These are phyloP conservation scores for Citrullus amarus DNA, from an alignment of 306 rosid genomes.

Conservation along the genomic window DNA sequence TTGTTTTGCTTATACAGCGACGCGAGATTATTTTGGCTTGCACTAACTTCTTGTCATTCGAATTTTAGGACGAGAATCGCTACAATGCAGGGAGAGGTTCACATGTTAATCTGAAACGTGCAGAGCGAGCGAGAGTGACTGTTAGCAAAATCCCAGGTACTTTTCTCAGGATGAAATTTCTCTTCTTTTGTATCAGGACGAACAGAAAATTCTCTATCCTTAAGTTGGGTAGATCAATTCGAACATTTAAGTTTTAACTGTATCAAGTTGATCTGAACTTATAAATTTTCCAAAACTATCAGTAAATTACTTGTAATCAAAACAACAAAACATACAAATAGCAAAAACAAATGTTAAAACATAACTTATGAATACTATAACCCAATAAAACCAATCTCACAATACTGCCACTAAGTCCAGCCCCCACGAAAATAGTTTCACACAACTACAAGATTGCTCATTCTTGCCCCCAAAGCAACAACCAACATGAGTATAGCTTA, in stretches of 20 bases:
- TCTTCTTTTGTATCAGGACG: background rate
- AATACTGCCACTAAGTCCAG: background rate
- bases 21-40: background rate
- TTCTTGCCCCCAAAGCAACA: background rate
- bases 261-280: background rate
- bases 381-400: background rate
- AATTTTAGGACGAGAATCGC: slow-evolving; percentile 68
- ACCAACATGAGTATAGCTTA: background rate
- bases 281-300: background rate
- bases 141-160: slow-evolving; percentile 88
- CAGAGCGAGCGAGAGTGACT: slow-evolving; percentile 83
- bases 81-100: slow-evolving; percentile 90
- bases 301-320: background rate
- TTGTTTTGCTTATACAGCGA: background rate
- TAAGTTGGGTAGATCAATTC: background rate
- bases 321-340: background rate
- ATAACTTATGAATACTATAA: background rate
- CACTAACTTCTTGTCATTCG: background rate
- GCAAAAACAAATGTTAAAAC: background rate
- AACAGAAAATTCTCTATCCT: background rate
- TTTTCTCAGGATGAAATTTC: background rate
- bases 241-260: background rate
- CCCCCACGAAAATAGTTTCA: background rate
- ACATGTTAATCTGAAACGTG: slow-evolving; percentile 90
- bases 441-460: background rate